Conservation (phyloP, 2,329 filamentous ascomycete genomes). For the Chrysosporium keratinophilum region DNA sequence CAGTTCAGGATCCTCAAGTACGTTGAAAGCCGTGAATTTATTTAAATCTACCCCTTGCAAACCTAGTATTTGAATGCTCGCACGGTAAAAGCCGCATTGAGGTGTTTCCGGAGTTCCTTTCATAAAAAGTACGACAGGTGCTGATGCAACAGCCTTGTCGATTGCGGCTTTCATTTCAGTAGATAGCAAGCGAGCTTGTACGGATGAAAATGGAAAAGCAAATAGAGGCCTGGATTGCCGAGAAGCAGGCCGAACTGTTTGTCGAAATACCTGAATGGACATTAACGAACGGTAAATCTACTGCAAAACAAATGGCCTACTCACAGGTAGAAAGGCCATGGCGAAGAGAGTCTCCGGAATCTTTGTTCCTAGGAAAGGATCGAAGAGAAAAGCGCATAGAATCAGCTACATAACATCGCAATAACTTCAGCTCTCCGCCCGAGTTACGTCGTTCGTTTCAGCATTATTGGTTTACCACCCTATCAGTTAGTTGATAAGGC, state of each 20-base stretch:
- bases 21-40: constrained; percentile 98
- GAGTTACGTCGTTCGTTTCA: too few species aligned
- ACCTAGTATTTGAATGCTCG: constrained; percentile 87
- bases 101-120: constrained; percentile 95
- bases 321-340: constrained; percentile 5
- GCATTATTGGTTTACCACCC: too few species aligned
- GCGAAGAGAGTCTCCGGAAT: not conserved
- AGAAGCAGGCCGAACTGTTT: not conserved
- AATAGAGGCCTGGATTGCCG: not conserved
- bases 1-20: constrained; percentile 81
- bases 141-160: constrained; percentile 75
- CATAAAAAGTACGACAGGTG: constrained; percentile 97
- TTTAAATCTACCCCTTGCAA: constrained; percentile 87
- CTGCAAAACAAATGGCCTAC: not conserved
- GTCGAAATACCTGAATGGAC: not conserved
- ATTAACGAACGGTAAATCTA: not conserved
- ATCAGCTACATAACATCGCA: too few species aligned
- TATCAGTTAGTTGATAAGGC: too few species aligned
- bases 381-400: not conserved
- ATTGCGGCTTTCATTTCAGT: constrained; percentile 71
- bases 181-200: constrained; percentile 51
- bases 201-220: constrained; percentile 1
- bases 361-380: not conserved
- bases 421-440: too few species aligned
- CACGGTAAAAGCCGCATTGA: constrained; percentile 92